phyloP scores from a whole-genome alignment of 1,139 yeast species.

The Pichia norvegensis region DNA sequence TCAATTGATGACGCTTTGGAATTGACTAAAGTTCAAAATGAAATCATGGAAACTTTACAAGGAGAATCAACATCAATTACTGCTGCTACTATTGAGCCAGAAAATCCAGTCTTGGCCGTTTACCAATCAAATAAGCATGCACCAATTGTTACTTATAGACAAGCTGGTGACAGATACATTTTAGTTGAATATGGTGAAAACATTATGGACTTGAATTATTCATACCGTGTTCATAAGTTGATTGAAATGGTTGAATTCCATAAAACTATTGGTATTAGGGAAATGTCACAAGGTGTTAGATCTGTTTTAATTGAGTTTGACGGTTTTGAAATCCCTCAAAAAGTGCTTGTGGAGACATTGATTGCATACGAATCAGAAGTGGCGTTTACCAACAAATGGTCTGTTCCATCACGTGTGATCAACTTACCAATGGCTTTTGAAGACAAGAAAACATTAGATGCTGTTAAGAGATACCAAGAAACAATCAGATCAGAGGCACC shows the following conservation, averaged over 20 bases:
- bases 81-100: conserved; percentile 36
- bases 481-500: conserved; percentile 92
- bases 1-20: conserved; percentile 58
- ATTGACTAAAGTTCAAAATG: conserved; percentile 45
- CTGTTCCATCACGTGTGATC: conserved; percentile 71
- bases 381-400: conserved; percentile 70
- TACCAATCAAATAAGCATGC: conserved; percentile 39
- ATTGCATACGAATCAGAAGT: conserved; percentile 71
- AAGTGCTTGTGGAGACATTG: conserved; percentile 52
- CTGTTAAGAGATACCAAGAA: conserved; percentile 85
- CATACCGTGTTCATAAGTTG: conserved; percentile 78
- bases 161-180: conserved; percentile 92
- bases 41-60: conserved; percentile 37
- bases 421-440: conserved; percentile 95
- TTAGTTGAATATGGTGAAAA: conserved; percentile 90
- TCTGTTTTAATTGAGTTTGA: conserved; percentile 84
- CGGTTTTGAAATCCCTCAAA: conserved; percentile 52
- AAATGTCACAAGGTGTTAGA: conserved; percentile 95
- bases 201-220: conserved; percentile 71
- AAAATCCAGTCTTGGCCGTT: conserved; percentile 55
- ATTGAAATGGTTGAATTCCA: conserved; percentile 62
- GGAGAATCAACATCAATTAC: conserved; percentile 35
- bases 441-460: conserved; percentile 78
- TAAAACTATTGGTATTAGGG: conserved; percentile 71
- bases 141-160: conserved; percentile 79